Evolutionary conservation across 768 basidiomycete genomes (phyloP), one percentile per base, ranked within the genome.

Genomic region (Tephrocybe sp.): DNA sequence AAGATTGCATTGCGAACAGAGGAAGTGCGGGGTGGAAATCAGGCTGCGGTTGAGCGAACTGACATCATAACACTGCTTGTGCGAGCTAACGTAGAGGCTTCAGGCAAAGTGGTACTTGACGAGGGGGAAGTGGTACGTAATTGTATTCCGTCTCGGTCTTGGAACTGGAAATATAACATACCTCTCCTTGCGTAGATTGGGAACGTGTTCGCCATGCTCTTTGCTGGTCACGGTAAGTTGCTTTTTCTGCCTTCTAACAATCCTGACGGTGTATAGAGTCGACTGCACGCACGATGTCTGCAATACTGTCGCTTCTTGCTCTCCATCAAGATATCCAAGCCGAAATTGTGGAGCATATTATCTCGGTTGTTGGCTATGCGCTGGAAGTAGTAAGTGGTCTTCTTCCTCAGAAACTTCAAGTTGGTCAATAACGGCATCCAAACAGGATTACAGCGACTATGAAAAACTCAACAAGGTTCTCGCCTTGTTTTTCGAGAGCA

Each of bases 221-320:
- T 84, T 35, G 80, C 82, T 32, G 82, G 83, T 3, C 79, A 83
- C 59, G 81, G 80, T 75, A 52, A 33, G 66, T 55, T 11, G n/a
- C 8, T 26, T 26, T 4, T 4, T 26, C 4, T 26, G 26, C 26
- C 7, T 7, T 26, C 26, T 7, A 26, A 26, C 3, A 4, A 26
- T 4, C 26, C 7, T 26, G 4, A 7, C 35, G 14, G 22, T 49
- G 39, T 22, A 26, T 46, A 74, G 74, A 76, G 60, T 76, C 74
- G 0, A 76, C 73, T 2, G 74, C 75, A 1, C 63, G 71, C 49
- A 68, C 69, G 1, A 60, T 78, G 9, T 68, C 75, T 1, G 73
- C 66, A 17, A 70, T 72, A 1, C 53, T 79, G 3, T 74, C 64
- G 1, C 68, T 72, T 49, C 61, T 80, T 13, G 67, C 70, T 2